Evolutionary conservation across 805 yeast genomes (phyloP).

Genomic region (Lachancea nothofagi): DNA sequence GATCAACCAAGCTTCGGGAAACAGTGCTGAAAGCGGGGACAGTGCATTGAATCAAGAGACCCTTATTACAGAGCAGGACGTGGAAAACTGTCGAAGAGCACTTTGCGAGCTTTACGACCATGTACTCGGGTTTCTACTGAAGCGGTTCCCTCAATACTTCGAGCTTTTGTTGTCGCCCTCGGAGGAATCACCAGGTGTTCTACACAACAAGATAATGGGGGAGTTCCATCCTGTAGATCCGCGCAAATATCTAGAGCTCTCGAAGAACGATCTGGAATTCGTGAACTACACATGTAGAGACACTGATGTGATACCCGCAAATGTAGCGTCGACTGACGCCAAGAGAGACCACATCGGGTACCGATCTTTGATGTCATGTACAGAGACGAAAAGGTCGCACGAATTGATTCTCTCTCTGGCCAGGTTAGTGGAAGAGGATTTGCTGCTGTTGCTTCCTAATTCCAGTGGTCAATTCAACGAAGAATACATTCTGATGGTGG

Average conservation of each 20-base stretch:
- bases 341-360: conserved; percentile 14
- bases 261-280: conserved; percentile 8
- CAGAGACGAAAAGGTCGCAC: conserved; percentile 17
- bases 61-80: conserved; percentile 21
- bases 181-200: conserved; percentile 21
- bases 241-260: conserved; percentile 14
- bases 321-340: conserved; percentile 10
- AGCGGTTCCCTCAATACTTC: conserved; percentile 53
- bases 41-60: conserved; percentile 16
- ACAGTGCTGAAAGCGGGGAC: conserved; percentile 25
- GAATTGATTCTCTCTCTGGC: conserved; percentile 24
- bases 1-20: conserved; percentile 11
- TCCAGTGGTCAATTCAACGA: conserved; percentile 38
- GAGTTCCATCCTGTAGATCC: conserved; percentile 36
- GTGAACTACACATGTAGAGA: conserved; percentile 14
- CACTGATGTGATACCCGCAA: conserved; percentile 14
- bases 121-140: conserved; percentile 36
- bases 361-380: conserved; percentile 16
- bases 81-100: conserved; percentile 29
- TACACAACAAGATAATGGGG: conserved; percentile 38
- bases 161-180: conserved; percentile 14
- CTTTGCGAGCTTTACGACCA: conserved; percentile 47
- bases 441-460: conserved; percentile 44
- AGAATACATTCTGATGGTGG: conserved; percentile 56
- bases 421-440: conserved; percentile 55